phyloP scores from a whole-genome alignment of 805 yeast species.

The Metschnikowia drakensbergensis region DNA sequence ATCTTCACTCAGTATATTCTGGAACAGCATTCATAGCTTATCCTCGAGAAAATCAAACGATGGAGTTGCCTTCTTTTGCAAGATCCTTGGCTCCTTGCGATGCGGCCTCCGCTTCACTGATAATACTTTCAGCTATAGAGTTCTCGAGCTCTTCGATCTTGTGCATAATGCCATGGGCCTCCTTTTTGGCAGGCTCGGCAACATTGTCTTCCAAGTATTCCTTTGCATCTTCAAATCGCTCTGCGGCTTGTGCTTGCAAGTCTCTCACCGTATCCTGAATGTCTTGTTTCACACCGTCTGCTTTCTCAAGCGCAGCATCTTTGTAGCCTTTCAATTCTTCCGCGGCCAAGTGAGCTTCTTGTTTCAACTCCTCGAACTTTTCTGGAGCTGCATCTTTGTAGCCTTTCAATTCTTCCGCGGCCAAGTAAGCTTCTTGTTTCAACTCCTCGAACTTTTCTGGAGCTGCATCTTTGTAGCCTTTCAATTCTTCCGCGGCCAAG shows the following conservation, averaged over 20 bases:
- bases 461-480: no score
- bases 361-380: no score
- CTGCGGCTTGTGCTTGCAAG: not conserved
- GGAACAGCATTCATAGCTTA: not conserved
- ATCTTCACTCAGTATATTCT: not conserved
- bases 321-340: not conserved
- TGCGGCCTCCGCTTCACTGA: conserved; percentile 1
- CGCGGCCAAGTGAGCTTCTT: not conserved
- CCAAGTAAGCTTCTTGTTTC: no score
- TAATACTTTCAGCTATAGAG: conserved; percentile 3
- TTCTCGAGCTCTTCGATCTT: conserved; percentile 1
- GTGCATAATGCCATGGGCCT: conserved; percentile 4
- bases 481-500: no score
- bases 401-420: no score
- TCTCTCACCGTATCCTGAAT: conserved; percentile 3
- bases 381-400: no score
- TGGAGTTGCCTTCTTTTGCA: not conserved
- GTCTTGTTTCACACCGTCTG: not conserved
- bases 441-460: no score
- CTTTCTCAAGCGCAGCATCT: conserved; percentile 7
- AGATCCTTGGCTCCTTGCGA: not conserved
- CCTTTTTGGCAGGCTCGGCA: not conserved
- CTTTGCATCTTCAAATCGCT: not conserved
- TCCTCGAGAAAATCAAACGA: not conserved
- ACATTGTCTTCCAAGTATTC: not conserved